Evolutionary conservation across 176 grass and related monocot genomes (phyloP), one percentile per base, ranked within the genome.

Genomic region (Carex kokanica): DNA sequence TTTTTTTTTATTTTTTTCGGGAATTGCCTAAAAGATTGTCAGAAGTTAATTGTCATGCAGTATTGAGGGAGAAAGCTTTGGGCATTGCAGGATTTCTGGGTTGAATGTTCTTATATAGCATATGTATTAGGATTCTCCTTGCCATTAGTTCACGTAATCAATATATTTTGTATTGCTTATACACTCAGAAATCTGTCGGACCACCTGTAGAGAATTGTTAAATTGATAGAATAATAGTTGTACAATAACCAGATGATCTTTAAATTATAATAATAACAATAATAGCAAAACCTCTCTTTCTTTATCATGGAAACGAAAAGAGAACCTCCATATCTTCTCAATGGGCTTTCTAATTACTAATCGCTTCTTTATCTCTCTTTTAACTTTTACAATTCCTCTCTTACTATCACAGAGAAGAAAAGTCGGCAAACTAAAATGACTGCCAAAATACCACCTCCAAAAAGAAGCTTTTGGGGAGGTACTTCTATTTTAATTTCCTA

Each of bases 391-490:
- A 62, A 63, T 47, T 80, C 20, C 60, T 84, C 40, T 70, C 20
- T 86, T 60, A 21, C 18, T 52, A 74, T 87, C 25, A n/a, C 41
- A 90, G 88, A 90, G 70, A 87, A 84, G 43, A 81, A 90, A 62
- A 90, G 88, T 64, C 38, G 75, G 3, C 84, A 87, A 53, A 84
- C 78, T 36, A 86, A 57, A 84, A 80, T 90, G 60, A 86, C 80
- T 74, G 72, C 74, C 10, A 90, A 90, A 84, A 64, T 90, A 78
- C 88, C 88, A 80, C 88, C 88, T 75, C 81, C 83, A 18, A 90
- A 84, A 84, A 90, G 85, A 83, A 20, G 61, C 64, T 89, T 70
- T 67, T 90, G 81, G 85, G 88, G 88, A 87, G 88, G 88, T 90
- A 90, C 73, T 68, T 20, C n/a, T 64, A 8, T 64, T 52, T 1